A percentile compares a stretch with the other conserved stretches of the same genome.
These are phyloP conservation scores for Fraxinus pennsylvanica DNA, from an alignment of 257 asterid genomes.

Conservation along the genomic window DNA sequence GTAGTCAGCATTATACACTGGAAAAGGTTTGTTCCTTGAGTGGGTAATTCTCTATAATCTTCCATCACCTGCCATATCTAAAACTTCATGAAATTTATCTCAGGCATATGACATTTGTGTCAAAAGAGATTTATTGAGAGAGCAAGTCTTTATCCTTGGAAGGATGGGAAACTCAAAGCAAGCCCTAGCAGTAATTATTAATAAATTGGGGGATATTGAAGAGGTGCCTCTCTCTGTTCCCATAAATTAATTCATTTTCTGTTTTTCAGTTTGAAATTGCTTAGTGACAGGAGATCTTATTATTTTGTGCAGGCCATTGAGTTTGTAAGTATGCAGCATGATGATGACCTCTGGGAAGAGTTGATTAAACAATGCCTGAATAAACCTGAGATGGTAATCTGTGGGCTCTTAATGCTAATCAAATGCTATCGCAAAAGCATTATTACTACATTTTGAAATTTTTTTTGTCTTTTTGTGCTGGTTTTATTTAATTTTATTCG, in stretches of 20 bases:
- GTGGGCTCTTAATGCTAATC: constrained; percentile 10
- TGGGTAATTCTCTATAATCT: constrained; percentile 4
- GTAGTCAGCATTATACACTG: constrained; percentile 95
- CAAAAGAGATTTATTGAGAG: constrained; percentile 62
- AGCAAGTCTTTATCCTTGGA: constrained; percentile 97
- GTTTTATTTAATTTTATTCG: constrained; percentile 11
- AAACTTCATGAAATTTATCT: constrained; percentile 22
- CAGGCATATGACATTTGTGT: constrained; percentile 97
- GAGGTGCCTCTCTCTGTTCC: constrained; percentile 58
- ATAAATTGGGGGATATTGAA: constrained; percentile 82
- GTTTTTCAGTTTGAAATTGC: constrained; percentile 24
- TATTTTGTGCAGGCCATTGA: constrained; percentile 80
- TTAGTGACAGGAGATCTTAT: constrained; percentile 26
- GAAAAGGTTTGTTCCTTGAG: constrained; percentile 66
- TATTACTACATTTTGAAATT: constrained; percentile 5
- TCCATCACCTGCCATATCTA: constrained; percentile 25
- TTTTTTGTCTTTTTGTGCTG: neutral
- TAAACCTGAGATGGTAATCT: constrained; percentile 95
- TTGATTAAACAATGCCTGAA: constrained; percentile 81
- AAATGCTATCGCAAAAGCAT: constrained; percentile 22
- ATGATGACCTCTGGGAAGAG: constrained; percentile 99
- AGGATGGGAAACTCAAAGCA: constrained; percentile 95
- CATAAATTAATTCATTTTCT: constrained; percentile 9
- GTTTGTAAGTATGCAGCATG: constrained; percentile 91
- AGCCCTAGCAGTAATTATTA: constrained; percentile 88